Percentiles rank a stretch among this genome's conserved stretches.
phyloP scores from a whole-genome alignment of 169 alveolate species.

The Plasmodium adleri region DNA sequence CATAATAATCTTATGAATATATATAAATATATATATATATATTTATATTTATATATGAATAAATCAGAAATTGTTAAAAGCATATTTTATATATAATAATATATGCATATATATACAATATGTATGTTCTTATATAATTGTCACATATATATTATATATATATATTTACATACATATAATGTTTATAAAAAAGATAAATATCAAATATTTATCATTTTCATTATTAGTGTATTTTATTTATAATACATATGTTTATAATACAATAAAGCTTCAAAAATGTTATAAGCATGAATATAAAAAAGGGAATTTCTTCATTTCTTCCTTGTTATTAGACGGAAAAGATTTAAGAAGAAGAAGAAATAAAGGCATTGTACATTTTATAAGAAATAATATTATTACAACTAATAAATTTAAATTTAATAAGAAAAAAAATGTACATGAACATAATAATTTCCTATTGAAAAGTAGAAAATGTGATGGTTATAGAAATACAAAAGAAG shows the following conservation, averaged over 20 bases:
- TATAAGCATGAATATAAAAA: conserved; percentile 4
- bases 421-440: neutral
- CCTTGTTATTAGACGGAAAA: too few relatives aligned
- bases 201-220: conserved; percentile 18
- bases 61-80: too few relatives aligned
- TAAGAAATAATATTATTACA: neutral
- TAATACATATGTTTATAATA: conserved; percentile 4
- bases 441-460: conserved; percentile 8
- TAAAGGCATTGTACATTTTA: neutral
- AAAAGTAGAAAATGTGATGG: conserved; percentile 73
- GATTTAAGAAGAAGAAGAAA: neutral
- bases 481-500: conserved; percentile 73
- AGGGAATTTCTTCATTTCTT: neutral
- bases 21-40: too few relatives aligned
- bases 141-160: too few relatives aligned
- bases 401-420: neutral
- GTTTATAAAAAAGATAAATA: conserved; percentile 6
- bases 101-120: too few relatives aligned
- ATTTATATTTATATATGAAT: too few relatives aligned
- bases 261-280: conserved; percentile 1
- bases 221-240: conserved; percentile 39
- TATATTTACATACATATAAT: conserved; percentile 20
- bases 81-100: too few relatives aligned
- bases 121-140: too few relatives aligned
- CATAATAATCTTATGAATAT: too few relatives aligned